phyloP scores from a whole-genome alignment of 192 early-diverging fungal species.

The Coemansia sp. region DNA sequence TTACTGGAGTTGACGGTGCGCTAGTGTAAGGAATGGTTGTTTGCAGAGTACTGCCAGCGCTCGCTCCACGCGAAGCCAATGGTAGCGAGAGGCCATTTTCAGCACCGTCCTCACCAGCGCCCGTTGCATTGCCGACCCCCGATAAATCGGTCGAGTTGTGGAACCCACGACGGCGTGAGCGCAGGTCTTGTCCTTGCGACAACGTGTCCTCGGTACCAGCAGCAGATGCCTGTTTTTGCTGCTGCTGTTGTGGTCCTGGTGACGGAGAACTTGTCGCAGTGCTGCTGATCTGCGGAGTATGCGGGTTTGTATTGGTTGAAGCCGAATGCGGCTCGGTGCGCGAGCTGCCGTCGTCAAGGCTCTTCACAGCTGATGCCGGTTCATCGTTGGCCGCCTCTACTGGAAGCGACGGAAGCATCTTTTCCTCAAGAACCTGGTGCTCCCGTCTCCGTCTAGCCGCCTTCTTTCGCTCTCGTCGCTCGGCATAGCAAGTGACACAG shows the following conservation, averaged over 20 bases:
- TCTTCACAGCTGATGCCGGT: background rate
- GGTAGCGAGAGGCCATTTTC: background rate
- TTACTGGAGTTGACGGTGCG: conserved; percentile 7
- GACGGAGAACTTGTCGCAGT: background rate
- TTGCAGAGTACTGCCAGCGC: conserved; percentile 1
- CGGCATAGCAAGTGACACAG: conserved; percentile 69
- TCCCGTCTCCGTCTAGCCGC: conserved; percentile 55
- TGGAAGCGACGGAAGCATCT: conserved; percentile 49
- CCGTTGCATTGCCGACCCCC: background rate
- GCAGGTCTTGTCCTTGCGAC: background rate
- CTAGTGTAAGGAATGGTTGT: background rate
- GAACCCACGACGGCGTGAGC: conserved; percentile 22
- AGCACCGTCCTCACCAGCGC: background rate
- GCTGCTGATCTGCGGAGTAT: conserved; percentile 5
- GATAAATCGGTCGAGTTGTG: conserved; percentile 24
- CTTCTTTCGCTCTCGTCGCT: conserved; percentile 64
- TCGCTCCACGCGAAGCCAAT: conserved; percentile 1
- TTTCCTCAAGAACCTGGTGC: conserved; percentile 43
- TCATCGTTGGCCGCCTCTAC: conserved; percentile 23
- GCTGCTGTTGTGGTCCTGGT: background rate
- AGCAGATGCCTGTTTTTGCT: background rate
- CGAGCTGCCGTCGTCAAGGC: background rate
- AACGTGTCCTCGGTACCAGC: background rate
- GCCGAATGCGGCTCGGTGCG: background rate
- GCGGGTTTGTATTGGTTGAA: background rate